Evolutionary conservation across 441 rosid genomes (phyloP).

Genomic region (Capsella rubella): DNA sequence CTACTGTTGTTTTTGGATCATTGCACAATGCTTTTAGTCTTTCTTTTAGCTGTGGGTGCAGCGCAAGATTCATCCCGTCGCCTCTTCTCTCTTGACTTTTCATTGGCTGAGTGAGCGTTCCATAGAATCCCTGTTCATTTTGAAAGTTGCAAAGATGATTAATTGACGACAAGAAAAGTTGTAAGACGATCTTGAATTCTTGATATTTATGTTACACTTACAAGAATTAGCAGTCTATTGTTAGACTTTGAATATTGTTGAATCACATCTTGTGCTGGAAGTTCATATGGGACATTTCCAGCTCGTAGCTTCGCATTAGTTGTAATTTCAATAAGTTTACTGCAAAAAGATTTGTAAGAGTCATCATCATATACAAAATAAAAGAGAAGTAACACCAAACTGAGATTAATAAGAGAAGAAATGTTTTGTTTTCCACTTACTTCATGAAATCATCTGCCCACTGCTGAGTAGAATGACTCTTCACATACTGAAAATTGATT

Average conservation of each 20-base stretch:
- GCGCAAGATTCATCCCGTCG: conserved; percentile 81
- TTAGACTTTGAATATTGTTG: conserved; percentile 63
- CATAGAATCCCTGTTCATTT: conserved; percentile 81
- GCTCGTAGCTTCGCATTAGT: conserved; percentile 75
- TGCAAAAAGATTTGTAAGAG: conserved; percentile 41
- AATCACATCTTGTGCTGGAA: conserved; percentile 74
- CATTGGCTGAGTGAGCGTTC: conserved; percentile 79
- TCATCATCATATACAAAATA: background rate
- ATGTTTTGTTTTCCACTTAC: conserved; percentile 47
- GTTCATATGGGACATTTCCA: conserved; percentile 71
- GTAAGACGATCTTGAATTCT: background rate
- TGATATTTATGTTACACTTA: conserved; percentile 37
- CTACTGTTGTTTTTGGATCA: conserved; percentile 77
- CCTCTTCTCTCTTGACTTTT: conserved; percentile 76
- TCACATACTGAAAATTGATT: conserved; percentile 79
- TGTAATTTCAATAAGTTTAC: conserved; percentile 85
- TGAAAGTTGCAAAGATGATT: background rate
- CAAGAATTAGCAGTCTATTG: conserved; percentile 87
- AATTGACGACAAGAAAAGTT: conserved; percentile 14
- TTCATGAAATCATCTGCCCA: conserved; percentile 99
- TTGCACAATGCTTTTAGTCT: conserved; percentile 62
- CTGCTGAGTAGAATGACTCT: conserved; percentile 86
- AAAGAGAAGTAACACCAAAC: background rate
- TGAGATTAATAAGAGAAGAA: conserved; percentile 11
- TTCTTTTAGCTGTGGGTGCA: conserved; percentile 78